A percentile compares a stretch with the other conserved stretches of the same genome.
These are phyloP conservation scores for Oryza rufipogon DNA, from an alignment of 176 grass and related monocot genomes.

Conservation along the genomic window DNA sequence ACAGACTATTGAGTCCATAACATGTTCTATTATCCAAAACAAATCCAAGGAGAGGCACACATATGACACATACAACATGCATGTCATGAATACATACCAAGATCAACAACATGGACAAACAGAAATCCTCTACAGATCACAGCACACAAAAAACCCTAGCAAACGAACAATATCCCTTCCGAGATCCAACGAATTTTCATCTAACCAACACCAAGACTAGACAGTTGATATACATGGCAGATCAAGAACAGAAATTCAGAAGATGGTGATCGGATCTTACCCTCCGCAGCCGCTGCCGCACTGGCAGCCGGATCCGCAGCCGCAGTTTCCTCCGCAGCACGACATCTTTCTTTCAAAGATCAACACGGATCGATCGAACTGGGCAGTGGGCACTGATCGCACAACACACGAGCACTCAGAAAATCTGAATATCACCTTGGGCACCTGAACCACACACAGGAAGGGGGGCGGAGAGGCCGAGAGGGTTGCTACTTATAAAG, in stretches of 20 bases:
- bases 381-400: background rate
- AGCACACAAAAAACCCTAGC: background rate
- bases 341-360: constrained; percentile 49
- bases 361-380: background rate
- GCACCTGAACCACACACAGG: too few relatives aligned
- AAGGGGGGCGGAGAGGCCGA: background rate
- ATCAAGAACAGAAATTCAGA: too few relatives aligned
- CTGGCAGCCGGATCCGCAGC: constrained; percentile 73
- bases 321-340: constrained; percentile 96
- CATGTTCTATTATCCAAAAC: too few relatives aligned
- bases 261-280: constrained; percentile 33
- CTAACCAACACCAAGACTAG: background rate
- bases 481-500: constrained; percentile 10
- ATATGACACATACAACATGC: background rate
- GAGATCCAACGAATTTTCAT: background rate
- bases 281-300: constrained; percentile 84
- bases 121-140: too few relatives aligned
- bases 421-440: background rate
- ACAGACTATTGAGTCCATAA: too few relatives aligned
- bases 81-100: background rate
- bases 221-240: too few relatives aligned
- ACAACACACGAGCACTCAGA: background rate
- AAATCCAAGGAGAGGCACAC: too few relatives aligned
- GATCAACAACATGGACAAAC: background rate
- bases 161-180: background rate